Percentiles rank a stretch among this genome's conserved stretches.
Evolutionary conservation across 345 rosid genomes (phyloP).

Genomic region (Camelina hispida): DNA sequence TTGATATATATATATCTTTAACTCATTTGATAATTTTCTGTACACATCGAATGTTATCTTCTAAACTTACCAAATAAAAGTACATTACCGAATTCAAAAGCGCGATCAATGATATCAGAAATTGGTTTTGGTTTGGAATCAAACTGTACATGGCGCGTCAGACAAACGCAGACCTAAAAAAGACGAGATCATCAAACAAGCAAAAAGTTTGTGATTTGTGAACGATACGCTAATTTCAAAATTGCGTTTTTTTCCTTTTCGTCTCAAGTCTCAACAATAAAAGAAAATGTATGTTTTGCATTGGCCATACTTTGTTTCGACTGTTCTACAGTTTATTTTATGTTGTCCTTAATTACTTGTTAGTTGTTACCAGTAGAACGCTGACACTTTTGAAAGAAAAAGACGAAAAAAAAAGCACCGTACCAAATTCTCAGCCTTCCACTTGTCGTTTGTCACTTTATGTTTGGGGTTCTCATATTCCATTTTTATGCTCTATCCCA

Average conservation of each 20-base stretch:
- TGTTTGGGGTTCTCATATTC: conserved; percentile 29
- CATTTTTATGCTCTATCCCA: conserved; percentile 23
- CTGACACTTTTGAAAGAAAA: background rate
- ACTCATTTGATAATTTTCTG: background rate
- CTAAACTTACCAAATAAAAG: background rate
- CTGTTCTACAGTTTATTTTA: background rate
- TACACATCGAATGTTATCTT: background rate
- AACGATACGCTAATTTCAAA: no score
- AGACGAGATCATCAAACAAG: no score
- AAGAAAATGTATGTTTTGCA: background rate
- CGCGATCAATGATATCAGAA: background rate
- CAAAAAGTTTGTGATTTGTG: no score
- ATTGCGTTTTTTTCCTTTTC: no score
- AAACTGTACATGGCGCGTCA: background rate
- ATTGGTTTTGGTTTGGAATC: background rate
- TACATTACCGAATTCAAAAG: background rate
- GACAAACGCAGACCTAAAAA: conserved; percentile 7
- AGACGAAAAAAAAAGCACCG: background rate
- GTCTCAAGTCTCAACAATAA: no score
- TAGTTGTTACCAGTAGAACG: background rate
- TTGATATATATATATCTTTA: no score
- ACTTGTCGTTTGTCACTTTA: conserved; percentile 33
- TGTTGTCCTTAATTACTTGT: no score
- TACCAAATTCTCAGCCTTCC: conserved; percentile 15
- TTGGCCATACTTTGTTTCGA: background rate